These are phyloP conservation scores for Fusarium sp. DNA, from an alignment of 2,329 filamentous ascomycete species.

Conservation along the genomic window DNA sequence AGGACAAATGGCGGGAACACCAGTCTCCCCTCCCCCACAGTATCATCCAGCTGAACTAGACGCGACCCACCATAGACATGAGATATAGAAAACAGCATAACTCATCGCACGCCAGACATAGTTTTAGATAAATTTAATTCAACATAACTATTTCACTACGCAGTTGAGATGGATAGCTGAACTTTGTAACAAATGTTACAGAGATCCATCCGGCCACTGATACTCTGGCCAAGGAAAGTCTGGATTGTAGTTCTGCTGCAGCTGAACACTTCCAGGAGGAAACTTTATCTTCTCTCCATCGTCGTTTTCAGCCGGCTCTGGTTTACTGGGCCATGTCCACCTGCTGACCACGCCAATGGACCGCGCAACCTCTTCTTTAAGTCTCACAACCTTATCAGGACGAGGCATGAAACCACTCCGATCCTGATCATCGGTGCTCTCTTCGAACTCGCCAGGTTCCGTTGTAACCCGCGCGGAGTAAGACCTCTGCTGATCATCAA, in stretches of 20 bases:
- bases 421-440: neutral
- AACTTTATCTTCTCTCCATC: neutral
- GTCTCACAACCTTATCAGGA: neutral
- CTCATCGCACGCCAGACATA: too few species aligned
- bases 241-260: slow-evolving; percentile 6
- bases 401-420: neutral
- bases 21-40: neutral
- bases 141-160: neutral
- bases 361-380: neutral
- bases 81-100: neutral
- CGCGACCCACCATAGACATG: neutral
- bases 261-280: neutral
- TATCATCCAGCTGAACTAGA: neutral
- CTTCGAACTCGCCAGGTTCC: slow-evolving; percentile 2
- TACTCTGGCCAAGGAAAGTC: neutral
- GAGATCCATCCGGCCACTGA: neutral
- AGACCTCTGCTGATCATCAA: neutral
- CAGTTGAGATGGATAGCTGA: neutral
- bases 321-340: neutral
- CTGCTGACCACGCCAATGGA: neutral
- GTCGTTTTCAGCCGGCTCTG: neutral
- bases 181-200: neutral
- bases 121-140: neutral
- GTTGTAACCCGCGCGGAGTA: neutral
- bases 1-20: neutral